Evolutionary conservation across 257 asterid species (phyloP).

Genomic region (Solanum corneliomulleri): DNA sequence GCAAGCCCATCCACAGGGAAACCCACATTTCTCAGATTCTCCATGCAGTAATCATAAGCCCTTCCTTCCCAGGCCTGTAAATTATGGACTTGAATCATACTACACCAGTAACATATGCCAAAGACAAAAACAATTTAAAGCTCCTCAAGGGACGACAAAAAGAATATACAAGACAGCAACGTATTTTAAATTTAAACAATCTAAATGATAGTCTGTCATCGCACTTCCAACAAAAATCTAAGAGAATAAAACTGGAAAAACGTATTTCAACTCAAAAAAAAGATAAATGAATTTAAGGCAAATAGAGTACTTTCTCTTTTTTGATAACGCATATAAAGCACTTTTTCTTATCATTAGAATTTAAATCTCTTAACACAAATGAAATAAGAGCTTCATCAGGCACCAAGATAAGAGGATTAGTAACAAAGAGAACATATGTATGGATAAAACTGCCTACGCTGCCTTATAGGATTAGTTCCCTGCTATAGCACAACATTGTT

Average conservation of each 20-base stretch:
- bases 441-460: background rate
- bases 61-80: conserved; percentile 96
- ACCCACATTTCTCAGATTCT: conserved; percentile 63
- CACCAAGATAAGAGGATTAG: background rate
- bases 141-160: background rate
- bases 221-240: background rate
- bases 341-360: background rate
- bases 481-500: background rate
- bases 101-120: background rate
- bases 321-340: background rate
- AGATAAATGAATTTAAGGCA: background rate
- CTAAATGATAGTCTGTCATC: background rate
- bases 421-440: background rate
- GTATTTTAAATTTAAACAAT: background rate
- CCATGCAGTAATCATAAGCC: conserved; percentile 90
- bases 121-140: background rate
- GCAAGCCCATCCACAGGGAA: conserved; percentile 88
- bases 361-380: background rate
- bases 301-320: background rate
- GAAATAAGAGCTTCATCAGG: background rate
- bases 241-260: background rate
- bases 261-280: background rate
- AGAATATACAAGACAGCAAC: background rate
- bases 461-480: background rate
- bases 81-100: background rate